Base-by-base conservation (phyloP, 176 grass and related monocot species). In the Tillandsia leiboldiana region DNA sequence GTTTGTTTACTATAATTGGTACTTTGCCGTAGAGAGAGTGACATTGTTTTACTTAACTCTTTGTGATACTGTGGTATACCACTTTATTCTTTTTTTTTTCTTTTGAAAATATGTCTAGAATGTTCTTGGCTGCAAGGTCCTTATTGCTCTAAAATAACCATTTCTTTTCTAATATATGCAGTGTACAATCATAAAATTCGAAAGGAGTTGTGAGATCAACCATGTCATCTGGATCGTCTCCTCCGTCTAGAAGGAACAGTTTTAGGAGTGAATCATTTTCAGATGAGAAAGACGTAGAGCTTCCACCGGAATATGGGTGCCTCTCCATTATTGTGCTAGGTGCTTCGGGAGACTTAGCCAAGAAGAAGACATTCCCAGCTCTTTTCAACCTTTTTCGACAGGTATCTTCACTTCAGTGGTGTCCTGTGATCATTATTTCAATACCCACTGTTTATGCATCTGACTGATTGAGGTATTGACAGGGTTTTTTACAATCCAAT, bases 321-420 rank as follows among this genome's bases (percentile, higher is more conserved):
- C 89, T 99, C 72, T 94, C 95, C 1, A 88, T 99, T 72, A 48
- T 99, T 72, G 95, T 99, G 51, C 90, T 99, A 53, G 95, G 95
- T 58, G 95, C 95, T 81, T 99, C 95, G 26, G 95, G 95, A 68
- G 95, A 99, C 73, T 87, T 99, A 77, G 95, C 95, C 67, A 99
- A 99, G 80, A 99, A 94, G 87, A 99, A 99, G 78, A 99, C 95
- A 10, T 99, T 99, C 81, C 95, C 95, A 17, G 95, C 95, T 67
- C 89, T 99, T 28, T 99, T 86, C 63, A 78, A 99, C 52, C 90
- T 99, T 86, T 99, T 94, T 69, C 80, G 73, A 49, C 95, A 99
- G 80, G 95, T 94, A 80, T 42, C 74, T 75, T 83, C 29, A 69
- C 68, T 63, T 12, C 14, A 73, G 47, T 62, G 78, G 65, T 58